Base-by-base conservation (phyloP, 2,329 filamentous ascomycete species). In the Calonectria pteridis region DNA sequence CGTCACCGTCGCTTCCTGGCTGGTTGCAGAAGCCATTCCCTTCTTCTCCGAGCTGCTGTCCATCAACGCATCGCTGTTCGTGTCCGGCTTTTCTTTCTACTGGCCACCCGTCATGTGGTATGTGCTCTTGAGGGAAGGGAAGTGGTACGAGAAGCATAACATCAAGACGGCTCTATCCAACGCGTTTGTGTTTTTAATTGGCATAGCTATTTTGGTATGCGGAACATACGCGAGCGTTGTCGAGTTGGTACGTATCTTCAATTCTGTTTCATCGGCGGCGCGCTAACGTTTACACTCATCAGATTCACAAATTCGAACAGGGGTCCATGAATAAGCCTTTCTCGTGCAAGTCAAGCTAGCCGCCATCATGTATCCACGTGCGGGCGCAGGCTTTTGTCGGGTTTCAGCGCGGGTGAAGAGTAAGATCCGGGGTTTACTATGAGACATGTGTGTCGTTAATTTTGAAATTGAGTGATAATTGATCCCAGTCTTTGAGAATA, bases 41-140 rank as follows among this genome's bases (percentile, higher is more conserved):
- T 58, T 58, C 53, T 58, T 58, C 29, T 58, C 53, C 4, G 53
- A 58, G 53, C 53, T 58, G 11, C 53, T 58, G 6, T 58, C 53
- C 5, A 58, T 58, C 28, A 58, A n/a, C n/a, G 29, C 53, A 14
- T 58, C 53, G 11, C 53, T 58, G 10, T 58, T 58, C n/a, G 31
- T 58, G 16, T 58, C 53, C n/a, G 53, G 53, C 10, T 29, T 58
- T 37, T 58, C 53, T 13, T 58, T 58, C 53, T 58, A 58, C 53
- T 58, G 53, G 53, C 53, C 53, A 18, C 31, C 53, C 10, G 53
- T 58, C n/a, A 58, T 58, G 53, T 58, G 53, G 53, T 58, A 35
- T 33, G 1, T 58, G 53, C 53, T 58, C 20, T 13, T 58, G 53
- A 58, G 31, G n/a, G 53, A 58, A 58, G 53, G 53, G 31, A 18